Evolutionary conservation across 108 stramenopile species (phyloP), one percentile per base, ranked within the genome.

Genomic region (Skeletonema grethae): DNA sequence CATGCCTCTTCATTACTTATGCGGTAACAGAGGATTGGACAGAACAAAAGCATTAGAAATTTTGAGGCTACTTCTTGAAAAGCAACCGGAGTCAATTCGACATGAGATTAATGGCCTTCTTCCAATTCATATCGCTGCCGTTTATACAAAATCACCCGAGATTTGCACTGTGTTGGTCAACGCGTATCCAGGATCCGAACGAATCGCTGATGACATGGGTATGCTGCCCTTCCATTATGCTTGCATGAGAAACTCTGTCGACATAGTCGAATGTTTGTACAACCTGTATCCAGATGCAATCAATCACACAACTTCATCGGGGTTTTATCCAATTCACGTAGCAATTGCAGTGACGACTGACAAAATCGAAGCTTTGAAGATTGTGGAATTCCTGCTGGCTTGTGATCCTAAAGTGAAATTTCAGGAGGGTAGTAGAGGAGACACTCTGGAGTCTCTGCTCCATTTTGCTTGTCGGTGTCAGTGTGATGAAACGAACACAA

Each of bases 61-160:
- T 57, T 22, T 68, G 67, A 24, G 29, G 18, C 29, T 68, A 3
- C 31, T 68, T 20, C 6, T 68, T 31, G 67, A 56, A 28, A 30
- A 30, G 31, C 24, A 6, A 8, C 67, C 55, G 0, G 36, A 11
- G 11, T 8, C 43, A 18, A 34, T 34, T 56, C 22, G 22, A 16
- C 16, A 22, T 6, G 9, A 2, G n/a, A n/a, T 7, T 28, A 29
- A 7, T 0, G 66, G 66, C 25, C 1, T 0, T 20, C 59, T 60
- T 34, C 59, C 59, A 34, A 60, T 60, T 34, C 59, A 60, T 7
- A 0, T 60, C 22, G 59, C 59, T 34, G 12, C 24, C 18, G 8
- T 5, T 2, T 9, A 13, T 28, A 31, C 34, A 30, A 30, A 29
- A 60, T 31, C 59, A 9, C 22, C 22, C 8, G 59, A 60, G 35